A percentile compares a stretch with the other conserved stretches of the same genome.
Conservation (phyloP, 768 basidiomycete species). For the Tylopilus intermedius region DNA sequence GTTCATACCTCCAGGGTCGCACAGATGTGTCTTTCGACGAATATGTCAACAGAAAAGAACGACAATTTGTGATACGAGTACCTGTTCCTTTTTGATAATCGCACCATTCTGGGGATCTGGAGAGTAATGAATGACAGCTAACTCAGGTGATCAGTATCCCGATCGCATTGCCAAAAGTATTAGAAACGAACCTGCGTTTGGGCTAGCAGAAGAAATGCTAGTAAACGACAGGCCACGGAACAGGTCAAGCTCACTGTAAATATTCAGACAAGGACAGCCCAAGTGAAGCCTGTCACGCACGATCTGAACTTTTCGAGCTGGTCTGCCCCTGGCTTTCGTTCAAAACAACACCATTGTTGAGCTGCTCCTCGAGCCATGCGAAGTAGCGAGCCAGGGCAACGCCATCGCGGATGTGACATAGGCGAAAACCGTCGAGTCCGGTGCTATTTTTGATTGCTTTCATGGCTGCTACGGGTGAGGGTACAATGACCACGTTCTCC, state of each 20-base stretch:
- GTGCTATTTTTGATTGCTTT: slow-evolving; percentile 77
- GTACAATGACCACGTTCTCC: slow-evolving; percentile 56
- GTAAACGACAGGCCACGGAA: slow-evolving; percentile 88
- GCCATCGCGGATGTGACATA: slow-evolving; percentile 86
- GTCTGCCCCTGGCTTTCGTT: slow-evolving; percentile 78
- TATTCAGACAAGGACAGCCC: not conserved
- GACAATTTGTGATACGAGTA: slow-evolving; percentile 21
- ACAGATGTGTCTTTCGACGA: slow-evolving; percentile 57
- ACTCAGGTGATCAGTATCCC: not conserved
- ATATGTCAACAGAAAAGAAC: slow-evolving; percentile 30
- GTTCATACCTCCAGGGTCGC: slow-evolving; percentile 77
- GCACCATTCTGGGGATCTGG: slow-evolving; percentile 74
- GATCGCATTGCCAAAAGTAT: not conserved
- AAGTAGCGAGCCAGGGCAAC: slow-evolving; percentile 86
- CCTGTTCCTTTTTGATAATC: slow-evolving; percentile 70
- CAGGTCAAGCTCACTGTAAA: slow-evolving; percentile 58
- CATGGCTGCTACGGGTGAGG: slow-evolving; percentile 73
- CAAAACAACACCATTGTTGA: slow-evolving; percentile 55
- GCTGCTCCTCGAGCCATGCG: slow-evolving; percentile 87
- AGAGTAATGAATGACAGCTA: slow-evolving; percentile 91
- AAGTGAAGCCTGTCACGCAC: slow-evolving; percentile 42
- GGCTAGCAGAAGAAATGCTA: slow-evolving; percentile 89
- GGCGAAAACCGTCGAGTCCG: slow-evolving; percentile 87
- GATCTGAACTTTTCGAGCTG: slow-evolving; percentile 75
- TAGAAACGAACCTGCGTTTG: slow-evolving; percentile 70